Conservation (phyloP, 1,139 yeast species). For the Hanseniaspora uvarum region DNA sequence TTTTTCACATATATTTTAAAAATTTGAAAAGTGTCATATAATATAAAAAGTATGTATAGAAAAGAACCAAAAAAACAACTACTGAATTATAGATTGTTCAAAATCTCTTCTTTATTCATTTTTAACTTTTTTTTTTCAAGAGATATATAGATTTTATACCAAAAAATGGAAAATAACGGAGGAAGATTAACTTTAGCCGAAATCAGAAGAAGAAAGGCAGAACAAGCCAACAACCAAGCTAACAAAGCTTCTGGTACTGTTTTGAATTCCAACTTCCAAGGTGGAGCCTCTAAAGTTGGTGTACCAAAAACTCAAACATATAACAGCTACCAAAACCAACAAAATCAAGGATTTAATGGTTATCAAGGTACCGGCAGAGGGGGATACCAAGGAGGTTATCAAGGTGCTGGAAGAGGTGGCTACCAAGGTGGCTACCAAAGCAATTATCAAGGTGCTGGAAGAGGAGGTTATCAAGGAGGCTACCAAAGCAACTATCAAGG, state of each 20-base stretch:
- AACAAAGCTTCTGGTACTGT: slow-evolving; percentile 14
- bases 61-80: neutral
- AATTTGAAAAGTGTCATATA: no score
- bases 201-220: slow-evolving; percentile 17
- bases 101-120: neutral
- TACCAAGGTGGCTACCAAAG: slow-evolving; percentile 10
- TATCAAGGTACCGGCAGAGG: slow-evolving; percentile 6
- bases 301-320: slow-evolving; percentile 15
- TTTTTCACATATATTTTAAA: neutral
- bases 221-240: slow-evolving; percentile 4
- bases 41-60: neutral
- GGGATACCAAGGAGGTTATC: slow-evolving; percentile 8
- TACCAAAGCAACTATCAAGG: slow-evolving; percentile 7
- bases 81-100: neutral
- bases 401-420: neutral
- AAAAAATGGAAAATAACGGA: slow-evolving; percentile 6
- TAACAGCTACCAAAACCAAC: slow-evolving; percentile 6
- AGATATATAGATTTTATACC: neutral
- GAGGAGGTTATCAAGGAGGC: slow-evolving; percentile 6
- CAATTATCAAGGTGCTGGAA: slow-evolving; percentile 1
- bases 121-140: neutral
- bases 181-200: slow-evolving; percentile 17
- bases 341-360: slow-evolving; percentile 5
- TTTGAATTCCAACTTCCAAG: neutral
- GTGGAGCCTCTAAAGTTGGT: slow-evolving; percentile 17